Evolutionary conservation across 2,329 filamentous ascomycete species (phyloP).

Genomic region (Alternaria brassicicola): DNA sequence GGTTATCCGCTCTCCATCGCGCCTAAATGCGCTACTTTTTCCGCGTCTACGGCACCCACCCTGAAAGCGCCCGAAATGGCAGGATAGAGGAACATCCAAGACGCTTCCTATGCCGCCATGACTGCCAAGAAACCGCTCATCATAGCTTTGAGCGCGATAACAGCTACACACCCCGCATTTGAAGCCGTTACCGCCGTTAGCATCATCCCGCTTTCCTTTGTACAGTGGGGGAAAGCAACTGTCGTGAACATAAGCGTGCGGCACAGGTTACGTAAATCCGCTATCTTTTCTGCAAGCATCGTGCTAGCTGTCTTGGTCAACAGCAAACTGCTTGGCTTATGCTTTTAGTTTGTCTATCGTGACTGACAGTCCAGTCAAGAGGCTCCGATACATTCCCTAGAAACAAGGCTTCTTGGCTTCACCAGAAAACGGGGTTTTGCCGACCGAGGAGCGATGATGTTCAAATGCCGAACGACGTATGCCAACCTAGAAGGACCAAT

Average conservation of each 20-base stretch:
- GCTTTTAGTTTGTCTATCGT: background rate
- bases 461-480: slow-evolving; percentile 3
- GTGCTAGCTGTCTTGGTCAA: background rate
- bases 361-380: slow-evolving; percentile 1
- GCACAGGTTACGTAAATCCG: background rate
- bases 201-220: slow-evolving; percentile 2
- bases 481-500: slow-evolving; percentile 1
- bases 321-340: background rate
- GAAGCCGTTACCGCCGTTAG: slow-evolving; percentile 1
- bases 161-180: slow-evolving; percentile 10
- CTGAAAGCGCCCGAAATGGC: background rate
- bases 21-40: slow-evolving; percentile 1
- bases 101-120: slow-evolving; percentile 14
- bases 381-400: background rate
- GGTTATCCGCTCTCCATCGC: background rate
- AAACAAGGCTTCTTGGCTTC: background rate
- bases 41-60: background rate
- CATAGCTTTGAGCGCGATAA: slow-evolving; percentile 2
- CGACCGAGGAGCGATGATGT: background rate
- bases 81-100: background rate
- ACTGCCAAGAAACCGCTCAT: slow-evolving; percentile 19
- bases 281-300: background rate
- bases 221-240: background rate
- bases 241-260: background rate
- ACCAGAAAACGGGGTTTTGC: too few species aligned